phyloP scores from a whole-genome alignment of 805 yeast genomes.

The Wickerhamomyces pijperi region DNA sequence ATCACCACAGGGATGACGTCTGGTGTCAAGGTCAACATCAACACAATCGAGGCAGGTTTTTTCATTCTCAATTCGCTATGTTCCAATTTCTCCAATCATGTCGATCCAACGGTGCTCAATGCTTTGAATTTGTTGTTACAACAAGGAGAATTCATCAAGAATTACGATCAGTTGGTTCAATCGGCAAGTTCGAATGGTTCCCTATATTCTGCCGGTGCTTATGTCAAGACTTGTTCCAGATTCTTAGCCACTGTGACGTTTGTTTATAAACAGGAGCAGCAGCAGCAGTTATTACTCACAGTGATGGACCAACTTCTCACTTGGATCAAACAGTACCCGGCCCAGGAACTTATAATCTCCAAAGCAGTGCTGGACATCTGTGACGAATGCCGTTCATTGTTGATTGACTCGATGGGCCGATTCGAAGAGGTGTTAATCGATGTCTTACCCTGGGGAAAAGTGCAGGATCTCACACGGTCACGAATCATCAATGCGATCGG shows the following conservation, averaged over 20 bases:
- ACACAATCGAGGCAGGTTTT: slow-evolving; percentile 50
- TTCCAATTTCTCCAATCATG: slow-evolving; percentile 32
- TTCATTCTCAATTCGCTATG: slow-evolving; percentile 47
- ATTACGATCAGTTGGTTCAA: too few species aligned
- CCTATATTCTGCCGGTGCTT: slow-evolving; percentile 9
- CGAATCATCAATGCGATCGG: slow-evolving; percentile 52
- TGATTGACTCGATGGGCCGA: slow-evolving; percentile 31
- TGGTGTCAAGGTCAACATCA: slow-evolving; percentile 9
- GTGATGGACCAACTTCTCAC: slow-evolving; percentile 48
- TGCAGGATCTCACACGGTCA: slow-evolving; percentile 40
- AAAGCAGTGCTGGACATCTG: slow-evolving; percentile 50
- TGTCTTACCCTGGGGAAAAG: slow-evolving; percentile 29
- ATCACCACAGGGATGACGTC: slow-evolving; percentile 18
- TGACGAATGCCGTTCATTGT: slow-evolving; percentile 35
- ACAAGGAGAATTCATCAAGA: slow-evolving; percentile 19
- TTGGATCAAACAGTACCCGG: slow-evolving; percentile 19
- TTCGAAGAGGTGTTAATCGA: slow-evolving; percentile 37
- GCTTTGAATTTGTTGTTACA: slow-evolving; percentile 18
- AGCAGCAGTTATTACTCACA: slow-evolving; percentile 31
- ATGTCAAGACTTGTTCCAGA: slow-evolving; percentile 39
- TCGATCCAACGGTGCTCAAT: slow-evolving; percentile 12
- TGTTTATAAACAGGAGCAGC: slow-evolving; percentile 39
- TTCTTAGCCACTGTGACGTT: slow-evolving; percentile 50
- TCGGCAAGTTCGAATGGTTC: too few species aligned
- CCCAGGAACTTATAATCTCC: slow-evolving; percentile 30